These are phyloP conservation scores for Agarophyton chilense DNA, from an alignment of 23 red algal species.

Conservation along the genomic window DNA sequence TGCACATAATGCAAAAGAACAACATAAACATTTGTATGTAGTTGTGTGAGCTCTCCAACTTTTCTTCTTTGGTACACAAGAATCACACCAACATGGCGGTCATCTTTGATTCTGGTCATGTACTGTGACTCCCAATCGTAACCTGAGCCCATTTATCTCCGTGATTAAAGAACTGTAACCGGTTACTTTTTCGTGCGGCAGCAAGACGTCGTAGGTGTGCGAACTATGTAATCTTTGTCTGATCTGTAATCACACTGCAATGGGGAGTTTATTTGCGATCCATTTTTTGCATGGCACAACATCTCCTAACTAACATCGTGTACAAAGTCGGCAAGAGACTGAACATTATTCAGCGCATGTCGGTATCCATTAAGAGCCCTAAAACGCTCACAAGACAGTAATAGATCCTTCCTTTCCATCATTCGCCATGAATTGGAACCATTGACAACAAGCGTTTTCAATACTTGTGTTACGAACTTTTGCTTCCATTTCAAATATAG, in stretches of 20 bases:
- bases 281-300: background rate
- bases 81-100: background rate
- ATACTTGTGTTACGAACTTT: too few species aligned
- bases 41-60: too few species aligned
- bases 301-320: background rate
- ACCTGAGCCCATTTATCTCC: background rate
- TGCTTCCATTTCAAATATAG: background rate
- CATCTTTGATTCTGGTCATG: background rate
- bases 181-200: background rate
- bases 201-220: background rate
- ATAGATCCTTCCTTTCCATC: background rate
- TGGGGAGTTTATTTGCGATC: background rate
- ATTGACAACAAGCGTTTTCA: background rate
- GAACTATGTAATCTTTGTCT: background rate
- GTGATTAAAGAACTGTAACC: background rate
- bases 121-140: background rate
- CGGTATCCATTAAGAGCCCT: background rate
- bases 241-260: background rate
- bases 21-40: too few species aligned
- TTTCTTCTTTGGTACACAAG: too few species aligned
- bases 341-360: background rate
- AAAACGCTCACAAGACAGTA: background rate
- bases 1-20: too few species aligned
- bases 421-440: background rate
- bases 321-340: slow-evolving; percentile 12